These are phyloP conservation scores for Suhomyces wounanorum DNA, from an alignment of 1,139 yeast species.

Conservation along the genomic window DNA sequence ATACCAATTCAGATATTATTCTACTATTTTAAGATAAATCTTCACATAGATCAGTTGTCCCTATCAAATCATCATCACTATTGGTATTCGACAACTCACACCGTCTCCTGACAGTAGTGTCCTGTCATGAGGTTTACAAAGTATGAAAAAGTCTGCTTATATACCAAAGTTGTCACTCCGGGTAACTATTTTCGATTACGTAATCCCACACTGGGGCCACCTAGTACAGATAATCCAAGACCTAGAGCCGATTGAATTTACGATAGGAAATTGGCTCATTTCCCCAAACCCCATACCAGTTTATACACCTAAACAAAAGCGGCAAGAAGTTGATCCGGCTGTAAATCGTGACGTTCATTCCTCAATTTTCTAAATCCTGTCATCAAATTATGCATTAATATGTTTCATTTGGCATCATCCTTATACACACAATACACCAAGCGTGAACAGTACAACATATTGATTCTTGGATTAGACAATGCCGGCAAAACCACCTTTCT, in stretches of 20 bases:
- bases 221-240: not conserved
- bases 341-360: not conserved
- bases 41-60: slow-evolving; percentile 41
- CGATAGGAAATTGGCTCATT: not conserved
- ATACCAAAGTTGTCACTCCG: slow-evolving; percentile 3
- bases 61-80: slow-evolving; percentile 35
- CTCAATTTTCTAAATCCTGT: not conserved
- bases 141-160: slow-evolving; percentile 1
- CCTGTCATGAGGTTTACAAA: slow-evolving; percentile 1
- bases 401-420: slow-evolving; percentile 52
- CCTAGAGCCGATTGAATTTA: not conserved
- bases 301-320: not conserved
- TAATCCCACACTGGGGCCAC: slow-evolving; percentile 1
- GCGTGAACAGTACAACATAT: slow-evolving; percentile 55
- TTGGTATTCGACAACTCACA: slow-evolving; percentile 5
- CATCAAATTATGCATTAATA: slow-evolving; percentile 12
- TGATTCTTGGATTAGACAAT: slow-evolving; percentile 88
- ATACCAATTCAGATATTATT: slow-evolving; percentile 16
- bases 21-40: slow-evolving; percentile 29
- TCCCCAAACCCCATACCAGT: not conserved
- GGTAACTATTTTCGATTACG: slow-evolving; percentile 11
- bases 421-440: slow-evolving; percentile 50
- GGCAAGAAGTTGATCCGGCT: not conserved
- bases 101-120: slow-evolving; percentile 11
- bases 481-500: slow-evolving; percentile 92